These are phyloP conservation scores for Ogataea nakhonphanomensis DNA, from an alignment of 805 yeast species.

Conservation along the genomic window DNA sequence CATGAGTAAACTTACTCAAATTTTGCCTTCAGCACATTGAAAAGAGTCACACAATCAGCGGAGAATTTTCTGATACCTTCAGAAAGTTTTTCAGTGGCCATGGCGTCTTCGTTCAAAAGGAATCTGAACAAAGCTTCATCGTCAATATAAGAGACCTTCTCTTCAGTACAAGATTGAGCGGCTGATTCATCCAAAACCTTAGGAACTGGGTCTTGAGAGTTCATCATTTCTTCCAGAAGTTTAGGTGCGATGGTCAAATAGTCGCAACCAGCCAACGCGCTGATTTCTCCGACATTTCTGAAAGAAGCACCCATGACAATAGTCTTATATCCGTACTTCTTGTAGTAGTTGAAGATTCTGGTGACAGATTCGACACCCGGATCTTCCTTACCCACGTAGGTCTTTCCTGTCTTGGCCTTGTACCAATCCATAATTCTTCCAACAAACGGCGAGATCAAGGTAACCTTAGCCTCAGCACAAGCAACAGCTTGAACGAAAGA, in stretches of 20 bases:
- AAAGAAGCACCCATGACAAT: conserved; percentile 99
- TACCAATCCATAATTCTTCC: conserved; percentile 99
- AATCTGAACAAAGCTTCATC: conserved; percentile 90
- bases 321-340: conserved; percentile 93
- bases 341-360: conserved; percentile 92
- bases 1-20: conserved; percentile 9
- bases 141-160: conserved; percentile 76
- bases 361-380: conserved; percentile 96
- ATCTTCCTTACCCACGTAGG: conserved; percentile 74
- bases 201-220: conserved; percentile 78
- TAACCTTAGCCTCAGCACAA: conserved; percentile 95
- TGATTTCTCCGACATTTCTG: conserved; percentile 95
- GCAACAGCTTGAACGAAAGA: conserved; percentile 98
- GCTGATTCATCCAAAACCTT: conserved; percentile 66
- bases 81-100: conserved; percentile 96
- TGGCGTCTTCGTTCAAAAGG: conserved; percentile 89
- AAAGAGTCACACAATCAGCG: conserved; percentile 83
- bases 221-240: conserved; percentile 81
- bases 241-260: conserved; percentile 93
- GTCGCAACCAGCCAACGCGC: conserved; percentile 96
- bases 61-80: conserved; percentile 98
- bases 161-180: conserved; percentile 53
- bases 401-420: conserved; percentile 90
- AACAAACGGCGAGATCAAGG: conserved; percentile 96
- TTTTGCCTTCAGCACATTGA: conserved; percentile 46